phyloP scores from a whole-genome alignment of 2,329 filamentous ascomycete species.

The Cladophialophora yegresii region DNA sequence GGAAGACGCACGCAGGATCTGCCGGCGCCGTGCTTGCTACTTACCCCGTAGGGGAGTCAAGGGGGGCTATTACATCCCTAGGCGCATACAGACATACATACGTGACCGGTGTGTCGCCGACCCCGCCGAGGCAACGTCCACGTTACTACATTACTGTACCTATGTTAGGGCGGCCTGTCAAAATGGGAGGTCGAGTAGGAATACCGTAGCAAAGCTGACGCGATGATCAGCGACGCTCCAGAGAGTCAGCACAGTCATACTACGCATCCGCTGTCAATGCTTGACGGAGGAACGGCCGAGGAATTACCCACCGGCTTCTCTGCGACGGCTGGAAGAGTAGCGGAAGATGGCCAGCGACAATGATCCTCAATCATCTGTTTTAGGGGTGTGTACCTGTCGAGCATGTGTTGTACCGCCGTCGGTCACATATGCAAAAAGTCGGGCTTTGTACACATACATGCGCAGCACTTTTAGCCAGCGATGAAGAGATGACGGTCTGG shows the following conservation, averaged over 20 bases:
- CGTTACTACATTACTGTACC: no score
- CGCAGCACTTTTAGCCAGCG: no score
- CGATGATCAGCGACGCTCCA: neutral
- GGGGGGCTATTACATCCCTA: neutral
- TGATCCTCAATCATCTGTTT: neutral
- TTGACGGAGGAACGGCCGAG: neutral
- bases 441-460: no score
- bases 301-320: neutral
- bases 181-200: neutral
- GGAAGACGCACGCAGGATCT: neutral
- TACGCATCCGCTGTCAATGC: neutral
- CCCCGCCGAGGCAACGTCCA: neutral
- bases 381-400: no score
- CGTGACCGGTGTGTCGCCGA: constrained; percentile 4
- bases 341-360: neutral
- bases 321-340: no score
- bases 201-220: neutral
- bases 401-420: neutral
- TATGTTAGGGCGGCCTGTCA: neutral
- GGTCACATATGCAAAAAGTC: no score
- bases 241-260: neutral
- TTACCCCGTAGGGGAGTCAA: neutral
- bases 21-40: neutral
- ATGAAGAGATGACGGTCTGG: no score
- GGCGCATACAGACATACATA: no score